Percentiles rank a stretch among this genome's conserved stretches.
Conservation (phyloP, 306 rosid species). For the Lagenaria siceraria region DNA sequence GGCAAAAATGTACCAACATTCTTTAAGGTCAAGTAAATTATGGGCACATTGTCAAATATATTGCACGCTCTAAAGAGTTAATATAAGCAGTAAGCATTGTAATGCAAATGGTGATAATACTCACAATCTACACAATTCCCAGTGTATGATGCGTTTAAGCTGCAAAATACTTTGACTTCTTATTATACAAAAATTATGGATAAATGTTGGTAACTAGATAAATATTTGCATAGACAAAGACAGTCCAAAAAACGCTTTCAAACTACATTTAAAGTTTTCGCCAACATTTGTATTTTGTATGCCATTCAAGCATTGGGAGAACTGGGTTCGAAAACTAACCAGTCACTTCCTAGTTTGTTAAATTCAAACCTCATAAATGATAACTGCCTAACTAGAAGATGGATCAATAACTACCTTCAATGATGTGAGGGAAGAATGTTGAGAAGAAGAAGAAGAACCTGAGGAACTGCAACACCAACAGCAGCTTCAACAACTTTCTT, state of each 20-base stretch:
- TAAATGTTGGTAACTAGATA: neutral
- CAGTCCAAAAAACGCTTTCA: neutral
- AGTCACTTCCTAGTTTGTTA: neutral
- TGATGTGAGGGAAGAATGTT: neutral
- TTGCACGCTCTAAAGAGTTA: neutral
- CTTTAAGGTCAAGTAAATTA: too few relatives aligned
- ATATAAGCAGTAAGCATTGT: neutral
- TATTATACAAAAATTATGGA: neutral
- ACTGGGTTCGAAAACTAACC: neutral
- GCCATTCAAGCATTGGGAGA: neutral
- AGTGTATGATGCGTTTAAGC: neutral
- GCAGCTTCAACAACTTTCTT: neutral
- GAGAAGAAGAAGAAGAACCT: neutral
- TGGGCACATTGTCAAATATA: neutral
- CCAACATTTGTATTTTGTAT: neutral
- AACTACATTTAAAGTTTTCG: neutral
- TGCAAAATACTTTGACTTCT: neutral
- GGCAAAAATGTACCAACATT: too few relatives aligned
- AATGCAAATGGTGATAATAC: neutral
- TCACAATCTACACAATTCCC: neutral
- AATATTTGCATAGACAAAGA: neutral
- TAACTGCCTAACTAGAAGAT: neutral
- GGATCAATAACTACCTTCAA: neutral
- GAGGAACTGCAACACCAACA: neutral
- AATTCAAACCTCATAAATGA: neutral